phyloP scores from a whole-genome alignment of 257 asterid species.

The Voacanga thouarsii region DNA sequence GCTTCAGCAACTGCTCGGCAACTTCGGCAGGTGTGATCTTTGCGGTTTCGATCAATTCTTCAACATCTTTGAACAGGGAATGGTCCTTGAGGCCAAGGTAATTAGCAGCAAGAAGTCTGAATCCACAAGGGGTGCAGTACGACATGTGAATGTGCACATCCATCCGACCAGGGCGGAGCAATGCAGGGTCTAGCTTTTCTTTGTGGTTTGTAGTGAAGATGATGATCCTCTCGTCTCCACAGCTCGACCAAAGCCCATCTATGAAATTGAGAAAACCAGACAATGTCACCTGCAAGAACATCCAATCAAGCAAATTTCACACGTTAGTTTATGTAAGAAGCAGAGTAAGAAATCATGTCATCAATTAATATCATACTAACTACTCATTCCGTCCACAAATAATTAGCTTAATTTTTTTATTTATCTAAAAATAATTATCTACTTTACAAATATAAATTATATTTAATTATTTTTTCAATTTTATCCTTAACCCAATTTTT shows the following conservation, averaged over 20 bases:
- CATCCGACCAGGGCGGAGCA: constrained; percentile 71
- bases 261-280: constrained; percentile 62
- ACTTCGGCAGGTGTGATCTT: constrained; percentile 66
- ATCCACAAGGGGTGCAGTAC: constrained; percentile 55
- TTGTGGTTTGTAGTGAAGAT: constrained; percentile 65
- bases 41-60: constrained; percentile 31
- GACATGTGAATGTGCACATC: constrained; percentile 74
- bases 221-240: constrained; percentile 65
- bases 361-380: too few relatives aligned
- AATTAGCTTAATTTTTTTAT: too few relatives aligned
- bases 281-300: constrained; percentile 43
- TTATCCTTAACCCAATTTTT: too few relatives aligned
- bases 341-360: too few relatives aligned
- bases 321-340: neutral
- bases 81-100: constrained; percentile 49
- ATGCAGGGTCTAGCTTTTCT: constrained; percentile 62
- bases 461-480: too few relatives aligned
- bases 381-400: too few relatives aligned
- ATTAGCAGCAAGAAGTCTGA: constrained; percentile 48
- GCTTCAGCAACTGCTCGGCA: constrained; percentile 67
- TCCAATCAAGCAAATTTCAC: neutral
- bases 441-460: too few relatives aligned
- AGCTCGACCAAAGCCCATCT: constrained; percentile 75
- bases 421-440: too few relatives aligned
- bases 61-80: constrained; percentile 39